Evolutionary conservation across 495 filamentous ascomycete species (phyloP).

Genomic region (Aspergillus nidulans): DNA sequence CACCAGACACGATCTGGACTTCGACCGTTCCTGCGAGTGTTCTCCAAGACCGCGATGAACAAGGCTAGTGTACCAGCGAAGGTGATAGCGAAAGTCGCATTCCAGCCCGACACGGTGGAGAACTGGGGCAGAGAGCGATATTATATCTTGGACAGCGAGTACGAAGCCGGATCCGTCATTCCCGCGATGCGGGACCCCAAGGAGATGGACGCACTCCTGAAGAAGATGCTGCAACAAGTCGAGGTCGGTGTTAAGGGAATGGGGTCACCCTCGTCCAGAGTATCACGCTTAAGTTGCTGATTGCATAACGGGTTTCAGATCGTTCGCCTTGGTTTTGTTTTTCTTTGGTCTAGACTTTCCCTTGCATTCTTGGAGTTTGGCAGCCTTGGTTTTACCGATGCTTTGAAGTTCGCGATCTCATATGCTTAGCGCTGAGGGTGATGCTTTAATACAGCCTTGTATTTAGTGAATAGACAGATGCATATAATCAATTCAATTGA

Average conservation of each 20-base stretch:
- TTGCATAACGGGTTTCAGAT: neutral
- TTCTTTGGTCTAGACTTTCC: conserved; percentile 5
- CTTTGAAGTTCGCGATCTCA: neutral
- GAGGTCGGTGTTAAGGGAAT: conserved; percentile 28
- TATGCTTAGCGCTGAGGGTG: neutral
- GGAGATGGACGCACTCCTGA: conserved; percentile 27
- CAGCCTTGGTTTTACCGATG: neutral
- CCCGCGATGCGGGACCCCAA: conserved; percentile 26
- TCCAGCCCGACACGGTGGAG: conserved; percentile 32
- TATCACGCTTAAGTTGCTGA: conserved; percentile 18
- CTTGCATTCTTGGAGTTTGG: conserved; percentile 15
- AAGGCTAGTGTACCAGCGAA: conserved; percentile 39
- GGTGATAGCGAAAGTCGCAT: conserved; percentile 38
- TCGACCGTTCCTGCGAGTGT: conserved; percentile 33
- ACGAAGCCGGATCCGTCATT: conserved; percentile 40
- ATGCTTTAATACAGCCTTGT: neutral
- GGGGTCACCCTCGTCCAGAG: conserved; percentile 27
- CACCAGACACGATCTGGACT: conserved; percentile 36
- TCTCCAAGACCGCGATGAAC: conserved; percentile 40
- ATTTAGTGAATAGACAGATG: conserved; percentile 16
- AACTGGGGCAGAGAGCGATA: conserved; percentile 34
- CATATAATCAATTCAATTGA: neutral
- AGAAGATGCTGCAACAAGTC: conserved; percentile 33
- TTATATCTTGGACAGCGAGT: conserved; percentile 37
- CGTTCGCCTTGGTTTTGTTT: neutral